Base-by-base conservation (phyloP, 1,139 yeast species). In the Sugiyamaella sp. region DNA sequence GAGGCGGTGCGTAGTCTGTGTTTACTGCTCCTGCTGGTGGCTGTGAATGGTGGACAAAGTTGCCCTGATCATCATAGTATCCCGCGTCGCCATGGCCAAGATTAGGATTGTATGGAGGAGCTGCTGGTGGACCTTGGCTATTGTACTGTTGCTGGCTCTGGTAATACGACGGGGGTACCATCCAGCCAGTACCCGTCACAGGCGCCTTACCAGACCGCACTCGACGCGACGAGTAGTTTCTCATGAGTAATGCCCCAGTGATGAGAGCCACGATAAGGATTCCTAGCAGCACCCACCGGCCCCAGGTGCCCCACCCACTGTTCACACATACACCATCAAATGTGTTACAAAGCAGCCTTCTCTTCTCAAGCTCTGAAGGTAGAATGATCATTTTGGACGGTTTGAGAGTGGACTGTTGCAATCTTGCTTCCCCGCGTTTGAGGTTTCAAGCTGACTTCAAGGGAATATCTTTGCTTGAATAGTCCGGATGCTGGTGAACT, bases 121-220 rank as follows among this genome's bases (percentile, higher is more conserved):
- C 67, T 8, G 68, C 56, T 5, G 70, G 62, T 51, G 51, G 69
- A 8, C 55, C 57, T 5, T 54, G 57, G 9, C 55, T 56, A 27
- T 53, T 78, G 62, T 84, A 81, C 55, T 82, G 85, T 53, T 75
- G 76, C 63, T 87, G 89, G 2, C 93, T 80, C 64, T 86, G 93
- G 57, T 78, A 71, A 67, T 90, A 89, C n/a, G 86, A 77, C 0
- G 97, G 96, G 2, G 97, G 97, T 0, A 95, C 85, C 78, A 90
- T 80, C 95, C 97, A 90, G 8, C 89, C 81, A 0, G 97, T 89
- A 6, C 95, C 95, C 56, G 83, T 78, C 2, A 89, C 75, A 0
- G 97, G 97, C 27, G 77, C 77, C 39, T 76, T 74, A 4, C 97
- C 97, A 39, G 73, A 70, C 33, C 68, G 74, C 1, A 80, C 74